phyloP scores from a whole-genome alignment of 2,329 filamentous ascomycete species.

The Colletotrichum sp. region DNA sequence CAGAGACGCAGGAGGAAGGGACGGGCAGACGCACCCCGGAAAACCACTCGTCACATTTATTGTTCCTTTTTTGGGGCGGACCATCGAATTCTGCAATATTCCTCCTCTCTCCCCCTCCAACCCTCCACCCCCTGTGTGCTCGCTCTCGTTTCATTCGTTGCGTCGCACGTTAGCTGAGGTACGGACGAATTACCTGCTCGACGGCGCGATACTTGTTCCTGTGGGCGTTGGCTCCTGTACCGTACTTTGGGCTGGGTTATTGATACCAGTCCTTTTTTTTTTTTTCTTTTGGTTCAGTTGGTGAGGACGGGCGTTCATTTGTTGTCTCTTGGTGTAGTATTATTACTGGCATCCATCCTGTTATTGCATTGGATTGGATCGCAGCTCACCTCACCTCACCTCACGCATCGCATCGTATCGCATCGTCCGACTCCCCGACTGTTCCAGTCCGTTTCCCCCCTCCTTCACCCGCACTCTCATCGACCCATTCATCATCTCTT shows the following conservation, averaged over 20 bases:
- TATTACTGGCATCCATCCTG: background rate
- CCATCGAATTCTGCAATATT: constrained; percentile 13
- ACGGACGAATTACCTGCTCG: background rate
- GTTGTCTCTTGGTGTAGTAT: background rate
- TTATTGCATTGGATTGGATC: background rate
- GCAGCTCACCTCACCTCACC: background rate
- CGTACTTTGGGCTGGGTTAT: too few relatives aligned
- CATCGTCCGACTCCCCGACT: background rate
- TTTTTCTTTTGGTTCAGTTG: too few relatives aligned
- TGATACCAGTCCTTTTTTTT: too few relatives aligned
- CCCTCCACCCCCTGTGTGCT: background rate
- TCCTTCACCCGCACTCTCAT: background rate
- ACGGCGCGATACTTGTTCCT: too few relatives aligned
- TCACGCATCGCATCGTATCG: background rate
- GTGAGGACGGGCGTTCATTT: background rate
- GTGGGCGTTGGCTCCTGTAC: too few relatives aligned
- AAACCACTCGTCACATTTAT: constrained; percentile 8
- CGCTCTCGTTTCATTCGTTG: background rate
- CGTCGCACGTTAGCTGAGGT: background rate
- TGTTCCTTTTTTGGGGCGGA: background rate
- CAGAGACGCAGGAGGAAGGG: background rate
- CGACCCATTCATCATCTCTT: background rate
- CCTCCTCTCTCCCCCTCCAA: background rate
- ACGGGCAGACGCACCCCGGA: constrained; percentile 15
- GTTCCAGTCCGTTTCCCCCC: background rate